A percentile compares a stretch with the other conserved stretches of the same genome.
phyloP scores from a whole-genome alignment of 1,284 basidiomycete genomes.

The Chalciporus sp. region DNA sequence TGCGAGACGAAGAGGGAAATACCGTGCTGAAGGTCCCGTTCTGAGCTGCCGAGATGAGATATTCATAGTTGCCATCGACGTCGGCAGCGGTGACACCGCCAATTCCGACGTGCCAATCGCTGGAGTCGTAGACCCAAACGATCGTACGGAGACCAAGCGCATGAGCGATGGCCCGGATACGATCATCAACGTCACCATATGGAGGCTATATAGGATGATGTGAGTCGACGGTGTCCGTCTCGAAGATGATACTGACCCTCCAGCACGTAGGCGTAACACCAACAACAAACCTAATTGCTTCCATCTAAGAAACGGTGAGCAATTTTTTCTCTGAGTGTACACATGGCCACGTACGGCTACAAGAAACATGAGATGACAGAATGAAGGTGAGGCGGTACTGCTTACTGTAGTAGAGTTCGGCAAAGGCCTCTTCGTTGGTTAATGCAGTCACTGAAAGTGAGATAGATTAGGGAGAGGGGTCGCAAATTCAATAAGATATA shows the following conservation, averaged over 20 bases:
- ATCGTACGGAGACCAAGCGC: conserved; percentile 60
- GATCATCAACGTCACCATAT: conserved; percentile 66
- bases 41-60: conserved; percentile 39
- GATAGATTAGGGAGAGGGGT: background rate
- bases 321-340: background rate
- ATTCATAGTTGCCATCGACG: conserved; percentile 46
- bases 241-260: conserved; percentile 45
- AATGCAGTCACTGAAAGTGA: conserved; percentile 61
- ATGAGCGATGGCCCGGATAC: conserved; percentile 66
- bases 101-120: conserved; percentile 64
- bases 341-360: conserved; percentile 21
- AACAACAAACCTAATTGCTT: conserved; percentile 54
- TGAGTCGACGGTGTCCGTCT: background rate
- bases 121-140: conserved; percentile 70
- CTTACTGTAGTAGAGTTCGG: conserved; percentile 78
- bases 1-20: conserved; percentile 1
- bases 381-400: no score
- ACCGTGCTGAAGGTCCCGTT: conserved; percentile 45
- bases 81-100: conserved; percentile 44
- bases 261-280: conserved; percentile 73
- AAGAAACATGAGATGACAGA: conserved; percentile 4
- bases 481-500: background rate
- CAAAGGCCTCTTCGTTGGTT: conserved; percentile 72
- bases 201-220: conserved; percentile 48
- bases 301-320: conserved; percentile 37